These are phyloP conservation scores for Coffea humblotiana DNA, from an alignment of 305 asterid species.

Conservation along the genomic window DNA sequence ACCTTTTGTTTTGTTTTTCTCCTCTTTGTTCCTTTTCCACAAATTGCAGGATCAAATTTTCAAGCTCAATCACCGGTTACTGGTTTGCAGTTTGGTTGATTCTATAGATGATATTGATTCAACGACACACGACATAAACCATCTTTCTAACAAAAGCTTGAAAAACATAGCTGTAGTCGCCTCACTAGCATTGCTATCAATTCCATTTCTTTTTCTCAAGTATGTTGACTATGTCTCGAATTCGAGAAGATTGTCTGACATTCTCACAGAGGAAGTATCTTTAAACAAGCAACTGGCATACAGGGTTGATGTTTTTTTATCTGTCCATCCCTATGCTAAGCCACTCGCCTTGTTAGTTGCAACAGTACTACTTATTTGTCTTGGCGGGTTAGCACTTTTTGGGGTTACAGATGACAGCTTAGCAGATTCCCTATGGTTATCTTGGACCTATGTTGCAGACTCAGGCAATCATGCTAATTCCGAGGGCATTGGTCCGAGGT, in stretches of 20 bases:
- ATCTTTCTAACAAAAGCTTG: constrained; percentile 40
- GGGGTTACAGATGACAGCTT: constrained; percentile 77
- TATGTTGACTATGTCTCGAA: constrained; percentile 63
- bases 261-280: constrained; percentile 62
- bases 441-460: constrained; percentile 88
- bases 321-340: constrained; percentile 82
- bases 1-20: constrained; percentile 16
- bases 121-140: constrained; percentile 27
- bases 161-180: constrained; percentile 57
- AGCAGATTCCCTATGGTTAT: constrained; percentile 82
- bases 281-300: constrained; percentile 80
- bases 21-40: constrained; percentile 5
- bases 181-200: constrained; percentile 52
- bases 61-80: constrained; percentile 51
- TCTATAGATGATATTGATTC: constrained; percentile 34
- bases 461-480: constrained; percentile 86
- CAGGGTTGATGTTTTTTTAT: constrained; percentile 70
- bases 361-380: constrained; percentile 68
- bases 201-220: constrained; percentile 70
- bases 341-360: constrained; percentile 80
- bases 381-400: constrained; percentile 83
- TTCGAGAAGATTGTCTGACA: constrained; percentile 54
- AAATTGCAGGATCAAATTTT: constrained; percentile 60
- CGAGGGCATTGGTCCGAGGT: constrained; percentile 72
- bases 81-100: constrained; percentile 50